These are phyloP conservation scores for Phoenix dactylifera DNA, from an alignment of 176 grass and related monocot genomes.

Conservation along the genomic window DNA sequence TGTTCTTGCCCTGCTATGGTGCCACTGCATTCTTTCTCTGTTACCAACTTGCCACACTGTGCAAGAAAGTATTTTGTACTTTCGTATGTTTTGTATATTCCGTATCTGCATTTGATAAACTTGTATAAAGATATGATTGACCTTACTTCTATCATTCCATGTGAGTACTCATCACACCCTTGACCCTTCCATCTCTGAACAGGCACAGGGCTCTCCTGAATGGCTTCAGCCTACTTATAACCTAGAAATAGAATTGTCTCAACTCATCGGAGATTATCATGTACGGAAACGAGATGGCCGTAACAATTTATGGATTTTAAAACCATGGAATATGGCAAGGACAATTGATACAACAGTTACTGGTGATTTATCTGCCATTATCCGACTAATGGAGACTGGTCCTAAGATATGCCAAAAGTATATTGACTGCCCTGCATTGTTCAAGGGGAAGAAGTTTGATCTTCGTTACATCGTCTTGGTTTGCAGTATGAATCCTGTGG, in stretches of 20 bases:
- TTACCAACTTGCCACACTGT: no score
- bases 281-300: slow-evolving; percentile 50
- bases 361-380: slow-evolving; percentile 73
- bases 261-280: slow-evolving; percentile 81
- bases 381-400: slow-evolving; percentile 92
- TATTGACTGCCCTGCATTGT: slow-evolving; percentile 69
- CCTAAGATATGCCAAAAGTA: slow-evolving; percentile 99
- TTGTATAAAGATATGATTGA: no score
- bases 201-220: slow-evolving; percentile 86
- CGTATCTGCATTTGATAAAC: no score
- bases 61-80: no score
- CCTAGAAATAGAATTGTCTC: slow-evolving; percentile 80
- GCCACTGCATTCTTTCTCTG: no score
- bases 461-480: slow-evolving; percentile 80
- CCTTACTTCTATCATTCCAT: no score
- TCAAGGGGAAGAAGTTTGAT: slow-evolving; percentile 93
- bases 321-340: slow-evolving; percentile 98
- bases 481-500: slow-evolving; percentile 72
- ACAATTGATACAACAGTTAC: slow-evolving; percentile 92
- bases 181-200: slow-evolving; percentile 13
- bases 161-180: no score
- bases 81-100: no score
- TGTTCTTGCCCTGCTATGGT: no score
- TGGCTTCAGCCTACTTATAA: slow-evolving; percentile 98
- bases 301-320: slow-evolving; percentile 91